Percentiles rank a stretch among this genome's conserved stretches.
Evolutionary conservation across 73 alveolate genomes (phyloP).

Genomic region (Halteria grandinella): DNA sequence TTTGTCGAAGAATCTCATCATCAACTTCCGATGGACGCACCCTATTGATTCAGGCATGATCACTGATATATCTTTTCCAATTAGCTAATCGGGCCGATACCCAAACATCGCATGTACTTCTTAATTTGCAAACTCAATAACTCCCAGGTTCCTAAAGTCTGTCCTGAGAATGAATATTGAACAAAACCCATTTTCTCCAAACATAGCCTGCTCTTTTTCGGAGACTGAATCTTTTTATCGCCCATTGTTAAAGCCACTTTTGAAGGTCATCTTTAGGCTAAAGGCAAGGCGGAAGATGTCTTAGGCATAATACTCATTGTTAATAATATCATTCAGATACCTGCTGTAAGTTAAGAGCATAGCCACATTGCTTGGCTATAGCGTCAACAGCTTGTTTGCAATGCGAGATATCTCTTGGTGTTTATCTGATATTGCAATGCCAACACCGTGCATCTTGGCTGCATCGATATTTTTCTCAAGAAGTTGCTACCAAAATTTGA

Average conservation of each 20-base stretch:
- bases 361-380: constrained; percentile 7
- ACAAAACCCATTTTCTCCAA: constrained; percentile 39
- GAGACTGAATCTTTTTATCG: too few species aligned
- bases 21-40: constrained; percentile 12
- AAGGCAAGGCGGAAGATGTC: constrained; percentile 16
- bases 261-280: background rate
- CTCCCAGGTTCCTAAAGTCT: background rate
- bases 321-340: constrained; percentile 23
- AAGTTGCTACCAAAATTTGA: constrained; percentile 28
- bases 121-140: constrained; percentile 37
- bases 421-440: constrained; percentile 19
- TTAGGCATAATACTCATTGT: constrained; percentile 20
- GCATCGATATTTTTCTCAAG: constrained; percentile 35
- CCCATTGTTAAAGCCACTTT: background rate
- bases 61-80: constrained; percentile 27
- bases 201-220: constrained; percentile 20
- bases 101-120: constrained; percentile 20
- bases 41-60: constrained; percentile 36
- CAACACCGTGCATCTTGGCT: constrained; percentile 36
- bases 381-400: constrained; percentile 7
- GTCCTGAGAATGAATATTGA: constrained; percentile 25
- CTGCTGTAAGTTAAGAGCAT: constrained; percentile 21
- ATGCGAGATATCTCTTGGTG: constrained; percentile 1
- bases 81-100: constrained; percentile 8
- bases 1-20: constrained; percentile 30